These are phyloP conservation scores for Paramecium biaurelia DNA, from an alignment of 73 alveolate species.

Conservation along the genomic window DNA sequence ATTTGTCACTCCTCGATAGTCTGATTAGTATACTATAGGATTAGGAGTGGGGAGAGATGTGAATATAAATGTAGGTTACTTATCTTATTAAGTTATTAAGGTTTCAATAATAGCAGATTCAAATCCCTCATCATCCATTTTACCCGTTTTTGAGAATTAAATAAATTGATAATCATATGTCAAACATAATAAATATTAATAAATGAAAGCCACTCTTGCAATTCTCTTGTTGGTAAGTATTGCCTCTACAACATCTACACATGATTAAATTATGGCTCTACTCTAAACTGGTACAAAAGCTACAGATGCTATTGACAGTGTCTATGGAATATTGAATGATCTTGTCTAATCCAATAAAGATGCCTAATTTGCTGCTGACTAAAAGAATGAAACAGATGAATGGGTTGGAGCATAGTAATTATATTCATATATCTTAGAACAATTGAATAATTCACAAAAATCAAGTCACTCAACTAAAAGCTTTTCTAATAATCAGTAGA, in stretches of 20 bases:
- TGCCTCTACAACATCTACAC: slow-evolving; percentile 30
- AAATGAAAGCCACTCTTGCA: neutral
- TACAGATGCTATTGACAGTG: slow-evolving; percentile 28
- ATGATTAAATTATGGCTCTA: slow-evolving; percentile 34
- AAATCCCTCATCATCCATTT: slow-evolving; percentile 28
- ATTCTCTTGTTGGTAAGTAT: neutral
- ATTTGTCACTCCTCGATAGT: neutral
- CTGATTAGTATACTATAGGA: neutral
- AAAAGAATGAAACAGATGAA: slow-evolving; percentile 49
- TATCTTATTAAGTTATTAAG: slow-evolving; percentile 20
- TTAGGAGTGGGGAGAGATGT: neutral
- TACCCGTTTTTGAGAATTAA: slow-evolving; percentile 33
- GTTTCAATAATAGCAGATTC: slow-evolving; percentile 25
- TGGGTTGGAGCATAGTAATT: slow-evolving; percentile 45
- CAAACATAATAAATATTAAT: neutral
- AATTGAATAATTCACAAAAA: slow-evolving; percentile 30
- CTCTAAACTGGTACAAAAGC: slow-evolving; percentile 40
- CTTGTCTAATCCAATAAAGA: slow-evolving; percentile 10
- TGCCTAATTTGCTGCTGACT: slow-evolving; percentile 32
- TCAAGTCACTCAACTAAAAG: slow-evolving; percentile 4
- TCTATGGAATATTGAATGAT: neutral
- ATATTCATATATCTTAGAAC: neutral
- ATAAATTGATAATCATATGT: neutral
- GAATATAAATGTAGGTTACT: neutral
- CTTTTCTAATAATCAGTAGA: neutral